These are phyloP conservation scores for Metschnikowia peoriensis DNA, from an alignment of 805 yeast genomes.

Conservation along the genomic window DNA sequence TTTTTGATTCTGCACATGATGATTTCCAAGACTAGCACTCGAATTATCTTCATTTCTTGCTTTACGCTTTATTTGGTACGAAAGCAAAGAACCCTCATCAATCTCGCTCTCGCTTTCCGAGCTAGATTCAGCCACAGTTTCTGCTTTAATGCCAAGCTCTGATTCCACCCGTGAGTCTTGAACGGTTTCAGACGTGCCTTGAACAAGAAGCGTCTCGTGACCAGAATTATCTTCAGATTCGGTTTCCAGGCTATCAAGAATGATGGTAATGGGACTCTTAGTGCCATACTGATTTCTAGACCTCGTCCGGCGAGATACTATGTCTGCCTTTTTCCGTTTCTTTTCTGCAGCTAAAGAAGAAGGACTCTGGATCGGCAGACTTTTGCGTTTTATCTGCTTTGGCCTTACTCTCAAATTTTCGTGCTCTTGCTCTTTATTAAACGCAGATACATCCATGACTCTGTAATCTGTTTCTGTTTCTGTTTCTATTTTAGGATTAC, in stretches of 20 bases:
- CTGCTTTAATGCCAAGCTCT: neutral
- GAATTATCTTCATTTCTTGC: neutral
- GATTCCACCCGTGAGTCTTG: neutral
- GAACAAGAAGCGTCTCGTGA: neutral
- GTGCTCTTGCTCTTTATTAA: neutral
- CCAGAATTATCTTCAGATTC: neutral
- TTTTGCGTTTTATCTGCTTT: neutral
- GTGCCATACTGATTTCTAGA: neutral
- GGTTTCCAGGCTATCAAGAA: conserved; percentile 5
- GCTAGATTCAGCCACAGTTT: neutral
- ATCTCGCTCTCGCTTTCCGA: neutral
- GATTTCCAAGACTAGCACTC: no score
- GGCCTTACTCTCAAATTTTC: neutral
- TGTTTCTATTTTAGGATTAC: neutral
- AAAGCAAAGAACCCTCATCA: neutral
- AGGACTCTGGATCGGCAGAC: neutral
- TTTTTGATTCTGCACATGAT: no score
- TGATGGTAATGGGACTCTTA: neutral
- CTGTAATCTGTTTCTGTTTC: neutral
- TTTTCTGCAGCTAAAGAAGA: neutral
- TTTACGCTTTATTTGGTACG: neutral
- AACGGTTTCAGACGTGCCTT: neutral
- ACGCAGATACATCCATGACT: no score
- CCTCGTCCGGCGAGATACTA: conserved; percentile 1
- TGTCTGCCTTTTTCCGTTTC: neutral